Base-by-base conservation (phyloP, 116 monocot species). In the Dioscorea cayenensis region DNA sequence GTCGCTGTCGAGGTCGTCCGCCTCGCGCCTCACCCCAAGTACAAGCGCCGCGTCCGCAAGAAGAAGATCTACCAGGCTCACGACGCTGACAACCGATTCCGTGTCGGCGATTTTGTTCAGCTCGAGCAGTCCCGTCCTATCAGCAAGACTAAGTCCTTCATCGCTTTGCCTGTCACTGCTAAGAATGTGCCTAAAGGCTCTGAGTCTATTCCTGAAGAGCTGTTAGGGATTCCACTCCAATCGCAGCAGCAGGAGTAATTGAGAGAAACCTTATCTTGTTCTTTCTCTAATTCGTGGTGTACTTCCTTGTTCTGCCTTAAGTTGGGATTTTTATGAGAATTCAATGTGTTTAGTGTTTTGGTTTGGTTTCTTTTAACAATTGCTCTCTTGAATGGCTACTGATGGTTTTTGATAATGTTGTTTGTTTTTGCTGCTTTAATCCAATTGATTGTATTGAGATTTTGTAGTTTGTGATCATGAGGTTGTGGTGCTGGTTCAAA, bases 61-160 rank as follows among this genome's bases (percentile, higher is more conserved):
- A 92, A 89, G 86, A 96, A 85, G 85, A 85, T 74, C 63, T 92
- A 80, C 89, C 92, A 96, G 77, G 96, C 96, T 16, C 92, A 96
- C 78, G 96, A 96, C 77, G 88, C 96, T 27, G 77, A 81, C 13
- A 96, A 96, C 77, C 78, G 77, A 72, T 92, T 96, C 90, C 80
- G 92, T 73, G 73, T 92, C 37, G 96, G 96, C 0, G 96, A 96
- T 70, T 50, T 84, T 48, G 96, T 96, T 58, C 83, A 89, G 86
- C 90, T 96, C 67, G 77, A 90, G 76, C 80, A 72, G 75, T 84
- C 87, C 60, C 78, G 88, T 55, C 96, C 96, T 67, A 96, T 96
- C 66, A 90, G 90, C 85, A 96, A 96, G 87, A 90, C 84, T 70
- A 96, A 96, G 84, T 49, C 89, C 37, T 88, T 90, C 75, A 17